Base-by-base conservation (phyloP, 306 rosid species). In the Begonia peltatifolia region DNA sequence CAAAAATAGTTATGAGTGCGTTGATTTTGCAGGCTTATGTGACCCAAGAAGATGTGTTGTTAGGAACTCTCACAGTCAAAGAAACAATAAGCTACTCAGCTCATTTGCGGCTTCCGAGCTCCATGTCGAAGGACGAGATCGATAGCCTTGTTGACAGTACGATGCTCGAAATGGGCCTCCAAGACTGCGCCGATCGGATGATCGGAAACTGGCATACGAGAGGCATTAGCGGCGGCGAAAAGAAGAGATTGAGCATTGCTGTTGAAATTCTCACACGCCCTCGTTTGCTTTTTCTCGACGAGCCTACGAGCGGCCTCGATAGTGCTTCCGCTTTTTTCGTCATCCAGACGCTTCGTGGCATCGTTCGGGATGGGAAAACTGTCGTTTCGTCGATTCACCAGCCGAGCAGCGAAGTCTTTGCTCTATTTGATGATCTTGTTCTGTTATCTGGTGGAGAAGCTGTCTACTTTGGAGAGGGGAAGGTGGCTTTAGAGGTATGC, bases 271-370 rank as follows among this genome's bases (percentile, higher is more conserved):
- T 90, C 17, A 86, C 87, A 52, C 82, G 81, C 46, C 95, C 95
- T 10, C 22, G 58, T 47, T 80, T 90, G 13, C 63, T 90, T 87
- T 85, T 90, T 63, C 84, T 90, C 50, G 95, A 90, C 63, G 97
- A 90, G 64, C 97, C 97, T 9, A 90, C 97, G 15, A 90, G 77
- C 44, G 97, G 97, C 41, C 66, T 90, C 1, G 95, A 90, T 63
- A 78, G 97, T 68, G 97, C 97, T 35, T 75, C 97, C 1, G 90
- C 97, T 11, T 90, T 85, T 74, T 86, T 86, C 63, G 94, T 90
- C 18, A 70, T 79, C 42, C 95, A 85, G 61, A 79, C 94, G 9
- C 76, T 85, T 41, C 67, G 94, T 61, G 73, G 70, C 17, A 74
- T 85, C 38, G 94, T 94, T 52, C 80, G 52, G 59, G 97, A 76